Evolutionary conservation across 2,329 filamentous ascomycete genomes (phyloP), one percentile per base, ranked within the genome.

Genomic region (Verticillium nubilum): DNA sequence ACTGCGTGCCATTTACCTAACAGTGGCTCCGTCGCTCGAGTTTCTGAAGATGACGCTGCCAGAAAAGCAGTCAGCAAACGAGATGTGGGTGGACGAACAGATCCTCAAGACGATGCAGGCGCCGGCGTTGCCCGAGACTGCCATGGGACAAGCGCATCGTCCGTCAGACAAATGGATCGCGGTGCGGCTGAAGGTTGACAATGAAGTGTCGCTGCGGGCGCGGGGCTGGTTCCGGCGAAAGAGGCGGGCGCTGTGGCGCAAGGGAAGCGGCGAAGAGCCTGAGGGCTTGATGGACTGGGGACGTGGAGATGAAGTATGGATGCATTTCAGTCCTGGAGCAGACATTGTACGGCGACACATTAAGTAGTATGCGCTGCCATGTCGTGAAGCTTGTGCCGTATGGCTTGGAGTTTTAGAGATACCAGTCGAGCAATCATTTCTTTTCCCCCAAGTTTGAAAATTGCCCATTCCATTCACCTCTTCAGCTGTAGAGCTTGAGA

Each of bases 21-120:
- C 87, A 52, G 78, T 87, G 63, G 83, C 83, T 61, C 80, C 85
- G 7, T 81, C 79, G 27, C 76, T 90, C 28, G 86, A 89, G 64
- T 89, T 89, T 58, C 75, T 88, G 5, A 77, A 76, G 52, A 74
- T 79, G 10, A 79, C 83, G 2, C 74, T 86, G 56, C 81, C 80
- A 12, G 61, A 67, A 2, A 69, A 77, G 54, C 75, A 80, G 58
- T 78, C 77, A 4, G 37, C 27, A 5, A 80, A 82, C 62, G 79
- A 76, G 59, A 77, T 75, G 9, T 83, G 85, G 73, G 76, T 76
- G 2, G 77, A 82, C 59, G 84, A 88, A 67, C 72, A 76, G 13
- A 69, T 86, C 2, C 69, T 87, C 13, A 69, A 76, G 50, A 75
- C 74, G 0, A 56, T 56, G 17, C 54, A 35, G 17, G 31, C 54